These are phyloP conservation scores for Lichtheimia hyalospora DNA, from an alignment of 371 early-diverging fungal genomes.

Conservation along the genomic window DNA sequence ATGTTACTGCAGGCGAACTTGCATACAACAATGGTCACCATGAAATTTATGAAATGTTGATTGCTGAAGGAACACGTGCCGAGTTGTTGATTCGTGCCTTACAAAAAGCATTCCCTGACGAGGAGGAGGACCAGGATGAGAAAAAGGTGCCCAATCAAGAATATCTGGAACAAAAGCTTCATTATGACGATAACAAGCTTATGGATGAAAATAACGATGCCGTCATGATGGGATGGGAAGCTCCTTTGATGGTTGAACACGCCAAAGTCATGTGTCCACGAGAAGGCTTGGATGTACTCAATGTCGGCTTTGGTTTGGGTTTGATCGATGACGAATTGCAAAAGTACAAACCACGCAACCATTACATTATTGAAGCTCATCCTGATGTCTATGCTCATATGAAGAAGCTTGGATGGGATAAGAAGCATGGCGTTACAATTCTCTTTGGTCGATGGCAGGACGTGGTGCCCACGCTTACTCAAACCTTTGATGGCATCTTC, in stretches of 20 bases:
- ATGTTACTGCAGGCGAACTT: slow-evolving; percentile 53
- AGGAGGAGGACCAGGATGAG: slow-evolving; percentile 29
- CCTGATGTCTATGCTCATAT: slow-evolving; percentile 93
- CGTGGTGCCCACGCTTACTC: slow-evolving; percentile 70
- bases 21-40: slow-evolving; percentile 54
- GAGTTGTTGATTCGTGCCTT: slow-evolving; percentile 76
- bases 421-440: slow-evolving; percentile 81
- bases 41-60: slow-evolving; percentile 56
- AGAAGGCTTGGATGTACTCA: slow-evolving; percentile 70
- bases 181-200: slow-evolving; percentile 74
- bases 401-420: slow-evolving; percentile 83
- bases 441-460: slow-evolving; percentile 96
- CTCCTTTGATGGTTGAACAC: slow-evolving; percentile 90
- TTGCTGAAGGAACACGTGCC: slow-evolving; percentile 82
- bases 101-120: slow-evolving; percentile 30
- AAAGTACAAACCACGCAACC: slow-evolving; percentile 65
- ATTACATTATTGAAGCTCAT: slow-evolving; percentile 96
- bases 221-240: slow-evolving; percentile 98
- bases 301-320: slow-evolving; percentile 93
- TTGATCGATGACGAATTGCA: slow-evolving; percentile 86
- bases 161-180: slow-evolving; percentile 74
- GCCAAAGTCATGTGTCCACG: slow-evolving; percentile 77
- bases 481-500: slow-evolving; percentile 84
- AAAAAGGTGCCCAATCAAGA: slow-evolving; percentile 69
- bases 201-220: slow-evolving; percentile 89